Evolutionary conservation across 1,284 basidiomycete genomes (phyloP), one percentile per base, ranked within the genome.

Genomic region (Blastosporella zonata): DNA sequence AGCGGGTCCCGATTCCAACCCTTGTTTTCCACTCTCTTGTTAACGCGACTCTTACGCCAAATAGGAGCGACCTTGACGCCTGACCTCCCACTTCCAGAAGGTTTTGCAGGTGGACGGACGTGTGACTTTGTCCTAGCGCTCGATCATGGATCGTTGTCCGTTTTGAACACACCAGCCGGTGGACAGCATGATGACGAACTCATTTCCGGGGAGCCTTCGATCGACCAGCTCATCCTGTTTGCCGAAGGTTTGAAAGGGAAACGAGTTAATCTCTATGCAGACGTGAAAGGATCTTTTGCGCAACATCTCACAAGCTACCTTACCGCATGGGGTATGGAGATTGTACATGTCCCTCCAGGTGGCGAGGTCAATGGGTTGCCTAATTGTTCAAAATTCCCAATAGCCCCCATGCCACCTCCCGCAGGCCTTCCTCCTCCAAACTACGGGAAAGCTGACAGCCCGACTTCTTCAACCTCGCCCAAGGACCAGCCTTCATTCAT

Each of bases 291-390:
- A 36, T 81, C 85, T 0, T 97, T 97, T 61, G 93, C 93, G 0
- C 87, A 90, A 43, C 91, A 95, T 64, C 73, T 97, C 21, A 93
- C 92, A 28, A 88, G 85, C 57, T 95, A 95, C 67, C 77, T 97
- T 48, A 90, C 89, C n/a, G 81, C 88, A 3, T 97, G 94, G 93
- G 93, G 93, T 13, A 79, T 97, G 78, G 91, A 96, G 59, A 86
- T 97, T 37, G 86, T 81, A 44, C 91, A 93, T 66, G 76, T 92
- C 29, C 84, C 90, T 3, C 77, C 78, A 1, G 82, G 82, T 50
- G 72, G 73, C 6, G 75, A 74, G 18, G 66, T 68, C 2, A 82
- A 84, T 43, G 68, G 65, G 15, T 50, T 54, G 17, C 43, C 47
- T 4, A 58, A 57, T 37, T 38, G 43, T 52, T 59, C 54, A 49